These are phyloP conservation scores for Penicillium paradoxum DNA, from an alignment of 495 filamentous ascomycete genomes.

Conservation along the genomic window DNA sequence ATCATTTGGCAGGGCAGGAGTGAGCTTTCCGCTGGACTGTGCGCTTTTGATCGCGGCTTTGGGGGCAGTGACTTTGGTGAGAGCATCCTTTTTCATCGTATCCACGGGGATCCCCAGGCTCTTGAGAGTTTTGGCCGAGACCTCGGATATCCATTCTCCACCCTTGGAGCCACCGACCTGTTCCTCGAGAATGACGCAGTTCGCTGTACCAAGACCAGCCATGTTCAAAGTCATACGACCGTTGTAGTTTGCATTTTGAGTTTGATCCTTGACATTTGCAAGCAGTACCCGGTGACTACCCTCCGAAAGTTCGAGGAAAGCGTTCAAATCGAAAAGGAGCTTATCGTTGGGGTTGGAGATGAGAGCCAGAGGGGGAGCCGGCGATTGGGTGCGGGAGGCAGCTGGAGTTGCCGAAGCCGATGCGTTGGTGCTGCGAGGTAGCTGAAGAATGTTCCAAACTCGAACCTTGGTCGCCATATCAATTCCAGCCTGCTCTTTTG, in stretches of 20 bases:
- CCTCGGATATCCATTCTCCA: slow-evolving; percentile 61
- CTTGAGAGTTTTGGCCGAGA: slow-evolving; percentile 36
- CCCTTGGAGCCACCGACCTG: slow-evolving; percentile 49
- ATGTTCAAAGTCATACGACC: slow-evolving; percentile 57
- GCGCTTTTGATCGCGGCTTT: slow-evolving; percentile 37
- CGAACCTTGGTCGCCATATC: slow-evolving; percentile 67
- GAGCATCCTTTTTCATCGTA: slow-evolving; percentile 31
- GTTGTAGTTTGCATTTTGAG: slow-evolving; percentile 72
- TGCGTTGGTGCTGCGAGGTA: slow-evolving; percentile 36
- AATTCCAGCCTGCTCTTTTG: slow-evolving; percentile 61
- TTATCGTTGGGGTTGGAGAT: slow-evolving; percentile 54
- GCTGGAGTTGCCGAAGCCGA: slow-evolving; percentile 55
- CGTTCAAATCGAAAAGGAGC: slow-evolving; percentile 65
- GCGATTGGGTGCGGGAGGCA: slow-evolving; percentile 51
- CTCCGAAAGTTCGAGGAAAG: slow-evolving; percentile 63
- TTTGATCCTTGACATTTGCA: slow-evolving; percentile 62
- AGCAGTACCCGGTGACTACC: slow-evolving; percentile 67
- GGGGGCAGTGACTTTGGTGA: slow-evolving; percentile 12
- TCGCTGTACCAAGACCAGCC: slow-evolving; percentile 61
- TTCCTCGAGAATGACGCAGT: slow-evolving; percentile 76
- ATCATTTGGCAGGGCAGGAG: slow-evolving; percentile 52
- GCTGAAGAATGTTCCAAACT: slow-evolving; percentile 65
- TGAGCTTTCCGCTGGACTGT: slow-evolving; percentile 55
- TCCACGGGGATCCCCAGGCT: slow-evolving; percentile 38
- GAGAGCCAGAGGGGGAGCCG: slow-evolving; percentile 36